Percentiles rank a stretch among this genome's conserved stretches.
phyloP scores from a whole-genome alignment of 1,284 basidiomycete genomes.

The Puccinia polysora region DNA sequence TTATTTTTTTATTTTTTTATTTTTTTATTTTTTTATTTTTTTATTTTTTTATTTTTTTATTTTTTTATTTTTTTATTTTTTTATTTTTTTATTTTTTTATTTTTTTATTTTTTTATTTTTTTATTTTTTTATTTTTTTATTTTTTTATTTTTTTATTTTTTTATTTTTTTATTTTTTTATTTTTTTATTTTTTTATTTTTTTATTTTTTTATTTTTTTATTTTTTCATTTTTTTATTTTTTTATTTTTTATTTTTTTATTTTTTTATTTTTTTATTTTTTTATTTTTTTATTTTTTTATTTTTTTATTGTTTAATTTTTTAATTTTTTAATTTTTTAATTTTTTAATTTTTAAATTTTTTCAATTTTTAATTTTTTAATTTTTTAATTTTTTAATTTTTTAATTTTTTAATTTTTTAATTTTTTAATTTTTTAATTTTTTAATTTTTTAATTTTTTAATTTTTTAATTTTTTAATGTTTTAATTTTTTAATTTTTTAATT shows the following conservation, averaged over 20 bases:
- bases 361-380: too few relatives aligned
- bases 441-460: too few relatives aligned
- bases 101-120: not conserved
- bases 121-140: not conserved
- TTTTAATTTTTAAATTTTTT: too few relatives aligned
- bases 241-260: not conserved
- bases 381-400: too few relatives aligned
- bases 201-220: not conserved
- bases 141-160: not conserved
- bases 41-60: not conserved
- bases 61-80: not conserved
- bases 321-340: not conserved
- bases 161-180: not conserved
- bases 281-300: slow-evolving; percentile 12
- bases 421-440: too few relatives aligned
- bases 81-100: not conserved
- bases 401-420: too few relatives aligned
- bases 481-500: too few relatives aligned
- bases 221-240: not conserved
- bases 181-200: not conserved
- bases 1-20: not conserved
- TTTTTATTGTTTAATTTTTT: slow-evolving; percentile 10
- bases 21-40: not conserved
- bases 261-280: slow-evolving; percentile 6
- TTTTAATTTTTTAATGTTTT: too few relatives aligned